Evolutionary conservation across 1,139 yeast genomes (phyloP).

Genomic region (Groenewaldozyma sp.): DNA sequence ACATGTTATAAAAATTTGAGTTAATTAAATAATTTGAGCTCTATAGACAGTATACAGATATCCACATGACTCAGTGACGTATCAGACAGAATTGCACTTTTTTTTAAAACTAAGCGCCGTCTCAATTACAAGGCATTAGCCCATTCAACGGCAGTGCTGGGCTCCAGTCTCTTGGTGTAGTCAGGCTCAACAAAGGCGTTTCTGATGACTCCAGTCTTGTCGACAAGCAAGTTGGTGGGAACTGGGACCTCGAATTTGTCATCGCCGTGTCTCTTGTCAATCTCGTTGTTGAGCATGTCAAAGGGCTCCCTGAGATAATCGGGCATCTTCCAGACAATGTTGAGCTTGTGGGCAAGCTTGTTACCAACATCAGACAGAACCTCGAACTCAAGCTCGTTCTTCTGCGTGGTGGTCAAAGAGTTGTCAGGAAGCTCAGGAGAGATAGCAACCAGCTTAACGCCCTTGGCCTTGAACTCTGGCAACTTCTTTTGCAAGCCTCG

Average conservation of each 20-base stretch:
- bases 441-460: not conserved
- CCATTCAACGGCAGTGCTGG: not conserved
- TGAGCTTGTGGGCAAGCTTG: not conserved
- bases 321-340: not conserved
- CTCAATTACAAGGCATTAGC: not conserved
- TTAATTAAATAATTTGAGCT: too few species aligned
- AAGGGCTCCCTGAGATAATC: not conserved
- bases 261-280: constrained; percentile 42
- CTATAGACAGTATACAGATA: too few species aligned
- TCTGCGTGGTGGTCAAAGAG: not conserved
- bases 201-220: too few species aligned
- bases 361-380: too few species aligned
- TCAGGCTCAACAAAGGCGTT: too few species aligned
- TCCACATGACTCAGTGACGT: too few species aligned
- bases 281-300: not conserved
- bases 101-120: too few species aligned
- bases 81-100: too few species aligned
- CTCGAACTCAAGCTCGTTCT: not conserved
- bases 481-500: not conserved
- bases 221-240: constrained; percentile 42
- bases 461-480: not conserved
- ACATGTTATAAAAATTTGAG: too few species aligned
- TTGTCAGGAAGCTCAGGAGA: constrained; percentile 1
- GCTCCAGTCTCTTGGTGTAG: constrained; percentile 2
- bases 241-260: constrained; percentile 91